Conservation (phyloP, 2,329 filamentous ascomycete species). For the Sclerotinia glacialis region DNA sequence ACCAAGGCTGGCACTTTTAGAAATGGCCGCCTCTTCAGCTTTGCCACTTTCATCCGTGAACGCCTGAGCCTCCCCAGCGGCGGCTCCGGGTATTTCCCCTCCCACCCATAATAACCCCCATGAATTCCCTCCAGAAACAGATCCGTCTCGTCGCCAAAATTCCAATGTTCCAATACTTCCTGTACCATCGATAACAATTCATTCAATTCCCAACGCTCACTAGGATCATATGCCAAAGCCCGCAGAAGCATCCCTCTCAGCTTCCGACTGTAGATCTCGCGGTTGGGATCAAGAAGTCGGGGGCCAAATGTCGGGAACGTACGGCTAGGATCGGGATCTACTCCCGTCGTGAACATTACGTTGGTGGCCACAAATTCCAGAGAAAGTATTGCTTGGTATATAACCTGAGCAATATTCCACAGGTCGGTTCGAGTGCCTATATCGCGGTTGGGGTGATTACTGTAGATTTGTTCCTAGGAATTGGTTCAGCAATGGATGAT, state of each 20-base stretch:
- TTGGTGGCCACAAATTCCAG: fast-evolving
- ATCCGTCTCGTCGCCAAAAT: background rate
- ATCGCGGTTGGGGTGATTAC: background rate
- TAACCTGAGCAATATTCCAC: background rate
- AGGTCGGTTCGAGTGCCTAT: background rate
- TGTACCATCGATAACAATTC: background rate
- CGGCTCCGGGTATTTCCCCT: background rate
- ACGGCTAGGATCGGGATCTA: background rate
- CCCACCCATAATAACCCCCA: background rate
- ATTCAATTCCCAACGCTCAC: background rate
- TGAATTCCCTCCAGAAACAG: background rate
- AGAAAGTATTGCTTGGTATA: background rate
- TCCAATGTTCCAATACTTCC: background rate
- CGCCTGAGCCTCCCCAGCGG: fast-evolving
- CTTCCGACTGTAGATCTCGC: background rate
- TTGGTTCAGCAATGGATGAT: background rate
- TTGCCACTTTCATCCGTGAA: background rate
- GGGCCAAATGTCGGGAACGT: background rate
- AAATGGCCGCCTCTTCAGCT: background rate
- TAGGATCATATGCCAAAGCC: background rate
- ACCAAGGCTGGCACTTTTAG: fast-evolving
- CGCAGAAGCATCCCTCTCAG: background rate
- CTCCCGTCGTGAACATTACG: background rate
- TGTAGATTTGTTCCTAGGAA: background rate
- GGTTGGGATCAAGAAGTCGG: background rate